Evolutionary conservation across 1,284 basidiomycete species (phyloP).

Genomic region (Ceratobasidium sp.): DNA sequence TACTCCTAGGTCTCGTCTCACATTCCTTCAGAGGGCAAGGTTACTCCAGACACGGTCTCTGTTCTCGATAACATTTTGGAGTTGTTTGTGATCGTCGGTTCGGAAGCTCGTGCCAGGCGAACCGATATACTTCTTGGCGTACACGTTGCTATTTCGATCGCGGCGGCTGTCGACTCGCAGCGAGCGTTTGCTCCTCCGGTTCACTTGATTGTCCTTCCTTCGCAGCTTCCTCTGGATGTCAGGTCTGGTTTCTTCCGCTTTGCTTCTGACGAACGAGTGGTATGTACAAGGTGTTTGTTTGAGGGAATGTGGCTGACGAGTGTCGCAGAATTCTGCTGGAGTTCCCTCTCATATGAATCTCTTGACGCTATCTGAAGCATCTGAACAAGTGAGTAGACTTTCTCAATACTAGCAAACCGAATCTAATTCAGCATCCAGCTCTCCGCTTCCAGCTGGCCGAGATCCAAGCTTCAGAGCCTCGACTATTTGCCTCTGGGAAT

Average conservation of each 20-base stretch:
- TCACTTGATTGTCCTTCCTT: conserved; percentile 73
- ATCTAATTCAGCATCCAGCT: background rate
- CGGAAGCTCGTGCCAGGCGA: conserved; percentile 63
- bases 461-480: conserved; percentile 37
- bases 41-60: conserved; percentile 56
- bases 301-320: conserved; percentile 15
- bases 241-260: conserved; percentile 64
- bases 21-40: conserved; percentile 35
- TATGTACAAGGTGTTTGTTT: conserved; percentile 48
- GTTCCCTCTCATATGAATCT: conserved; percentile 80
- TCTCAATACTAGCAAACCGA: background rate
- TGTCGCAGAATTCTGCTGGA: conserved; percentile 60
- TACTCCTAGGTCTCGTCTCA: conserved; percentile 5
- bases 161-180: conserved; percentile 11
- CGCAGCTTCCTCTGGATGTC: conserved; percentile 72
- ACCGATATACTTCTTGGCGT: conserved; percentile 67
- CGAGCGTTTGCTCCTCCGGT: conserved; percentile 72
- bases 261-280: conserved; percentile 65
- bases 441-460: conserved; percentile 39
- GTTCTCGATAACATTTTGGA: conserved; percentile 78
- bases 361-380: conserved; percentile 62
- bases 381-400: conserved; percentile 59
- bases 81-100: conserved; percentile 75
- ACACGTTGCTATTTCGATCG: conserved; percentile 55
- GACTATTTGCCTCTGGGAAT: conserved; percentile 42